These are phyloP conservation scores for Postia placenta DNA, from an alignment of 768 basidiomycete genomes.

Conservation along the genomic window DNA sequence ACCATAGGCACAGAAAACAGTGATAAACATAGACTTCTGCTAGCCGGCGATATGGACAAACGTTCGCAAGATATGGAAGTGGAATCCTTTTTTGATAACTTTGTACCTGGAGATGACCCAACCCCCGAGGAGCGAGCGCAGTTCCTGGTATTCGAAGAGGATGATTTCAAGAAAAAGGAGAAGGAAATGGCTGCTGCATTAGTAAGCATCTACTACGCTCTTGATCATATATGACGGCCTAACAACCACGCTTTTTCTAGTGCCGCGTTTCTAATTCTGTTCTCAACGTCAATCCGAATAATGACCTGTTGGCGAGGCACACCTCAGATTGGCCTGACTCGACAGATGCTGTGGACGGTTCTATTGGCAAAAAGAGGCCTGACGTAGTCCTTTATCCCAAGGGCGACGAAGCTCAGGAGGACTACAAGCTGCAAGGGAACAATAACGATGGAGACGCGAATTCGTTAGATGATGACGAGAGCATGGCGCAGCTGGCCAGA, in stretches of 20 bases:
- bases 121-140: not conserved
- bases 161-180: not conserved
- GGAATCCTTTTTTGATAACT: not conserved
- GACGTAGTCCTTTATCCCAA: not conserved
- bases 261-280: no score
- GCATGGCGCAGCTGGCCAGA: not conserved
- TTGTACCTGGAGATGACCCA: not conserved
- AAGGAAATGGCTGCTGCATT: not conserved
- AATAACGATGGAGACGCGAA: not conserved
- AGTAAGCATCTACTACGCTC: no score
- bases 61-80: not conserved
- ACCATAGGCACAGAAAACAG: no score
- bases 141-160: not conserved
- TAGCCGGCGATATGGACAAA: not conserved
- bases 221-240: no score
- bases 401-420: not conserved
- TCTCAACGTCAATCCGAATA: no score
- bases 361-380: not conserved
- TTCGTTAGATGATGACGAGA: no score
- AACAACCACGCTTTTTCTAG: no score
- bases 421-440: not conserved
- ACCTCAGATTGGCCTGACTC: not conserved
- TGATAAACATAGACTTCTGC: no score
- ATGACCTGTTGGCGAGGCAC: not conserved
- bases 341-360: not conserved